These are phyloP conservation scores for Striga hermonthica DNA, from an alignment of 305 asterid species.

Conservation along the genomic window DNA sequence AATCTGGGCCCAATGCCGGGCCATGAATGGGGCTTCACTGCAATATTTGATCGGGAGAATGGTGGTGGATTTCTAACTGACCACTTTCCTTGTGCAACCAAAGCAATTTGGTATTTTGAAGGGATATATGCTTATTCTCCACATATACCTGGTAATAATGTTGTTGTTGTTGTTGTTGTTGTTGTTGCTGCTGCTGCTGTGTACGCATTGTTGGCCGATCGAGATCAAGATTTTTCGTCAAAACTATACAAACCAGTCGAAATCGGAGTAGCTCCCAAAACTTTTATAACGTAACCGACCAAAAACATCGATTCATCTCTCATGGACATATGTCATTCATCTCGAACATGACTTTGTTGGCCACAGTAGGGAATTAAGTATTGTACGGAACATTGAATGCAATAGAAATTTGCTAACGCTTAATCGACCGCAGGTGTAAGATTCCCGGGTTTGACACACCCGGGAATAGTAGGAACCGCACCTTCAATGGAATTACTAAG, in stretches of 20 bases:
- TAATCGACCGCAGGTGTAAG: conserved; percentile 53
- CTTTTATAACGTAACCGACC: too few species aligned
- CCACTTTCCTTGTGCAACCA: conserved; percentile 81
- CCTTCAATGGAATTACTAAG: conserved; percentile 81
- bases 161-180: neutral
- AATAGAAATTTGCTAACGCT: neutral
- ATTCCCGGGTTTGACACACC: conserved; percentile 90
- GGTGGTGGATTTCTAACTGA: conserved; percentile 96
- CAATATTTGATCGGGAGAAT: conserved; percentile 84
- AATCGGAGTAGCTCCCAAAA: too few species aligned
- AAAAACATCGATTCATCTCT: too few species aligned
- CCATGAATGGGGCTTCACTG: conserved; percentile 95
- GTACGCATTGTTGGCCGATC: too few species aligned
- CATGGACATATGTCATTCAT: too few species aligned
- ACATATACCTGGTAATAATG: conserved; percentile 82
- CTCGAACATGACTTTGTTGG: neutral
- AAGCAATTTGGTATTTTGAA: conserved; percentile 93
- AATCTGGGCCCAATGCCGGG: conserved; percentile 92
- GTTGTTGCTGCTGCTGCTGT: neutral
- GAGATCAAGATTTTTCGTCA: too few species aligned
- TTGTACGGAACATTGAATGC: neutral
- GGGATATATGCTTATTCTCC: conserved; percentile 95
- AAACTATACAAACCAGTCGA: too few species aligned
- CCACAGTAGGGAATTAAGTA: neutral
- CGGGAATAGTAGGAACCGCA: conserved; percentile 90